Conservation (phyloP, 371 early-diverging fungal species). For the Actinomortierella ambigua region DNA sequence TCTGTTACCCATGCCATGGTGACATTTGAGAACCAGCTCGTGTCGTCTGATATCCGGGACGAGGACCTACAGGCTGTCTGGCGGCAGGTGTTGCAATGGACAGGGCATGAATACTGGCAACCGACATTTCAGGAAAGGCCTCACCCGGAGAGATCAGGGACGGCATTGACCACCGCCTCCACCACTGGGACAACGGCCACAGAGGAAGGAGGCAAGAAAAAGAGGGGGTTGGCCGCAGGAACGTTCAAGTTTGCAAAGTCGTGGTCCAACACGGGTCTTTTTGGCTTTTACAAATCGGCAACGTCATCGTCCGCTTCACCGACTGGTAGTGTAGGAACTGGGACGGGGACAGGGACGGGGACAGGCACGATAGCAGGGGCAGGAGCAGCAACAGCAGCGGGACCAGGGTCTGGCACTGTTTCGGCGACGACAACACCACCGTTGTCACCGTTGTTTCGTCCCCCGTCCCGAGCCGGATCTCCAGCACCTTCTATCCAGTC, state of each 20-base stretch:
- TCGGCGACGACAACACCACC: slow-evolving; percentile 38
- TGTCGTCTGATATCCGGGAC: slow-evolving; percentile 43
- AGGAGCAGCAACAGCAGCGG: too few relatives aligned
- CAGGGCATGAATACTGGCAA: slow-evolving; percentile 16
- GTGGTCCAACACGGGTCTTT: slow-evolving; percentile 55
- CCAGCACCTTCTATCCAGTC: slow-evolving; percentile 39
- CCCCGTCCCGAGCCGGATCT: slow-evolving; percentile 32
- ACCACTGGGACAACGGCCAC: slow-evolving; percentile 11
- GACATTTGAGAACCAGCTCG: slow-evolving; percentile 46
- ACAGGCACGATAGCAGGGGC: too few relatives aligned
- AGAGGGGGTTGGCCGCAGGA: background rate
- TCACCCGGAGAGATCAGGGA: slow-evolving; percentile 12
- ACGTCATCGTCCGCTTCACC: slow-evolving; percentile 44
- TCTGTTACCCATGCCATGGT: slow-evolving; percentile 33
- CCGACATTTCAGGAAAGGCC: slow-evolving; percentile 4
- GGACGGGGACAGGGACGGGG: too few relatives aligned
- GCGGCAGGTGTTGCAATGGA: slow-evolving; percentile 31
- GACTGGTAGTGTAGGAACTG: too few relatives aligned
- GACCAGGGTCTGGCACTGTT: slow-evolving; percentile 3
- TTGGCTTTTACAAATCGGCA: slow-evolving; percentile 56
- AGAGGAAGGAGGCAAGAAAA: too few relatives aligned
- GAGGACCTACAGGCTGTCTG: slow-evolving; percentile 27
- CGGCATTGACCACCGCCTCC: slow-evolving; percentile 19
- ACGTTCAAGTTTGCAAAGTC: slow-evolving; percentile 59
- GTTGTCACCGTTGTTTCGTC: slow-evolving; percentile 32